A percentile compares a stretch with the other conserved stretches of the same genome.
These are phyloP conservation scores for Candida broadrunensis DNA, from an alignment of 805 yeast genomes.

Conservation along the genomic window DNA sequence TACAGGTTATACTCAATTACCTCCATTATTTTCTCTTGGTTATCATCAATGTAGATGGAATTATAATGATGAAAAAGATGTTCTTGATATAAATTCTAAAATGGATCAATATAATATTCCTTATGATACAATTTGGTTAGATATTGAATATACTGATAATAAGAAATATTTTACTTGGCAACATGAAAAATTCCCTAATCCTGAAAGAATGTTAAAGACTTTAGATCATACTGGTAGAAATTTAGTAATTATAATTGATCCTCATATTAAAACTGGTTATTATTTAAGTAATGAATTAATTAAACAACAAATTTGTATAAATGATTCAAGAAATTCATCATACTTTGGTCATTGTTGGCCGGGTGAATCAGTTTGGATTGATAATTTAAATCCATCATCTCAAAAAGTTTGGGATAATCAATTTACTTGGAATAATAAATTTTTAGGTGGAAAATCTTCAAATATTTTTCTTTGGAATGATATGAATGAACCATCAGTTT, in stretches of 20 bases:
- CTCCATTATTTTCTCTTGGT: slow-evolving; percentile 76
- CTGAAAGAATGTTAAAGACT: slow-evolving; percentile 60
- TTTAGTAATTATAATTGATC: slow-evolving; percentile 83
- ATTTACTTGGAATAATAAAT: slow-evolving; percentile 40
- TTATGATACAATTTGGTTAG: slow-evolving; percentile 91
- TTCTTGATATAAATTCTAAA: slow-evolving; percentile 61
- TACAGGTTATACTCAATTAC: slow-evolving; percentile 73
- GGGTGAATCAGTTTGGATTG: slow-evolving; percentile 93
- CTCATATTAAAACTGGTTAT: slow-evolving; percentile 79
- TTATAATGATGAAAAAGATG: slow-evolving; percentile 85
- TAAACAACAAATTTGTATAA: slow-evolving; percentile 43
- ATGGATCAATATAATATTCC: slow-evolving; percentile 79
- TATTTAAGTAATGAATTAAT: slow-evolving; percentile 54
- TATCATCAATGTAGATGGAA: slow-evolving; percentile 99
- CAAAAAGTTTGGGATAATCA: slow-evolving; percentile 58
- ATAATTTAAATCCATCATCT: slow-evolving; percentile 67
- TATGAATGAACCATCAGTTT: slow-evolving; percentile 96
- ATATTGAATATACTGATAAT: slow-evolving; percentile 83
- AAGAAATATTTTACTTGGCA: slow-evolving; percentile 95
- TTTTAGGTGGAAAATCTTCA: slow-evolving; percentile 46
- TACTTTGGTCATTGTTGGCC: slow-evolving; percentile 97
- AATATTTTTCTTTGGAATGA: slow-evolving; percentile 94
- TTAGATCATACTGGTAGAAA: slow-evolving; percentile 75
- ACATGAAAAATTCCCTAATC: slow-evolving; percentile 67
- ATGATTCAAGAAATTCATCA: slow-evolving; percentile 42